Evolutionary conservation across 2,329 filamentous ascomycete genomes (phyloP), one percentile per base, ranked within the genome.

Genomic region (Xylaria sp.): DNA sequence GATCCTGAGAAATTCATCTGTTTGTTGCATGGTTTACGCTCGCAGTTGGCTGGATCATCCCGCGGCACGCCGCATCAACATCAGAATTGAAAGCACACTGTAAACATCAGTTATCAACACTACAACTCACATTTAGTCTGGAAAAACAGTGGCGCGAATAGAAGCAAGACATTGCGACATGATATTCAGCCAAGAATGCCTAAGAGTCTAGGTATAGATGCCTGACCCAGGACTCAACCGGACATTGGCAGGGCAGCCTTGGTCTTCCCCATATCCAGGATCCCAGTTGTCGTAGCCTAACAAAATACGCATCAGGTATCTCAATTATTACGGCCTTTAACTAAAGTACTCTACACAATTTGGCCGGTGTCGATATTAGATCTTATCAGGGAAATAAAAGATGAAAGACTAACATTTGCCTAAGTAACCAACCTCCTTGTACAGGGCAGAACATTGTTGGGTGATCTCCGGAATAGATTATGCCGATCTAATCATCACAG

Each of bases 141-240:
- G 8, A 37, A 13, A 13, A 16, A 4, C 9, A 47, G 25, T 47
- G 21, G 6, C 21, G 9, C 9, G 12, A 18, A 57, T 47, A 53
- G 27, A 53, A 59, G 25, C 35, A 12, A 69, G 64, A 67, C 64
- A 69, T 44, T 42, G 48, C 29, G 51, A 62, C 9, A 50, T 51
- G 18, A 55, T 29, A 61, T 37, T 37, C 27, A 32, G 66, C 21
- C 23, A 54, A 58, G 25, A 35, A 44, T 25, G 37, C 29, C 35
- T 9, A 44, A 35, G 23, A 23, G 23, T 29, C 23, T 18, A 23
- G 16, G 4, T 21, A 32, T 59, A 55, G 40, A 50, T 50, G 25
- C 21, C 44, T 60, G 5, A 57, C 21, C 55, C 32, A 60, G 40
- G 40, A 25, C 27, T 50, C 25, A 51, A 51, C 55, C 32, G 42